Conservation (phyloP, 1,284 basidiomycete genomes). For the Stygiomarasmius scandens region DNA sequence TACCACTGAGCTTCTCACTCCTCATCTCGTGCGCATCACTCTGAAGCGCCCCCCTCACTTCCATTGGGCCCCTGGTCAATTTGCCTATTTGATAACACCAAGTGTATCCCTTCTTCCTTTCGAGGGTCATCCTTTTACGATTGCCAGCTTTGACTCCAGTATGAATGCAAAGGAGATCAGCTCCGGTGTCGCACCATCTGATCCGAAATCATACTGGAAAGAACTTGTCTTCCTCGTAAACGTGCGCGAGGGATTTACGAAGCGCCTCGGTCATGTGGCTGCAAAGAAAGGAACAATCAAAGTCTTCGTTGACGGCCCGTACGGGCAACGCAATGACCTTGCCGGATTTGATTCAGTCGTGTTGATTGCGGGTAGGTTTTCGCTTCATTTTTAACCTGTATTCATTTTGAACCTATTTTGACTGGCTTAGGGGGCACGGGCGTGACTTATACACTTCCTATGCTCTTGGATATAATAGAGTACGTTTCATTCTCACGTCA, state of each 20-base stretch:
- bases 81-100: constrained; percentile 55
- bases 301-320: constrained; percentile 57
- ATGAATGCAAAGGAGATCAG: constrained; percentile 2
- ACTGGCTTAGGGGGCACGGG: constrained; percentile 51
- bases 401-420: too few species aligned
- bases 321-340: constrained; percentile 49
- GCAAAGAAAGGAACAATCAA: constrained; percentile 33
- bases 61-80: constrained; percentile 63
- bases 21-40: constrained; percentile 54
- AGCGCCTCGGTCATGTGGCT: constrained; percentile 39
- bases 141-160: constrained; percentile 36
- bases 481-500: constrained; percentile 21
- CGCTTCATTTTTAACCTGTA: not conserved
- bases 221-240: constrained; percentile 52
- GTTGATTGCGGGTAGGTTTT: constrained; percentile 47
- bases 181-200: not conserved
- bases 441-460: constrained; percentile 51
- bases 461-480: constrained; percentile 46
- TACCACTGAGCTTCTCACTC: constrained; percentile 47
- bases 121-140: constrained; percentile 62
- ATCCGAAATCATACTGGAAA: constrained; percentile 22
- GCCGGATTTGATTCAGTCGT: constrained; percentile 45
- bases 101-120: constrained; percentile 41
- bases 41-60: constrained; percentile 43
- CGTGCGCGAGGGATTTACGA: constrained; percentile 51